Conservation (phyloP, 2,329 filamentous ascomycete genomes). For the Claviceps monticola region DNA sequence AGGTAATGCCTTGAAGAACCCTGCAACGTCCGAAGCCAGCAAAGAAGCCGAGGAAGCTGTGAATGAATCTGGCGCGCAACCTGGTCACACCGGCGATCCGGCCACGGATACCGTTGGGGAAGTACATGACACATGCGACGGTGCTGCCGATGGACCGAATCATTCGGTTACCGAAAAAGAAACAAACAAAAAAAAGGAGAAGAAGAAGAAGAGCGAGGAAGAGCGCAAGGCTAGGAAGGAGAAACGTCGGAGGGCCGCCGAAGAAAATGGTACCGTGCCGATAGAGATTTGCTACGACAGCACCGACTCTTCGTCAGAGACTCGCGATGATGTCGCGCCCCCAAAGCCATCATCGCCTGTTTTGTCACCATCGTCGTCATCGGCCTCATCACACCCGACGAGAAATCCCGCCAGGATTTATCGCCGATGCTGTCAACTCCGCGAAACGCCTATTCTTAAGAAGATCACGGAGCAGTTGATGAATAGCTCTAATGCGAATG, state of each 20-base stretch:
- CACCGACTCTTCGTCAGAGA: conserved; percentile 40
- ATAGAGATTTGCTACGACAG: conserved; percentile 67
- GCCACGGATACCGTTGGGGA: conserved; percentile 1
- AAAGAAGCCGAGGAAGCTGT: conserved; percentile 21
- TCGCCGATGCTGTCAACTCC: conserved; percentile 80
- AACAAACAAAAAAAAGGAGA: conserved; percentile 67
- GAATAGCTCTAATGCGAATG: conserved; percentile 49
- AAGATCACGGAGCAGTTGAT: conserved; percentile 81
- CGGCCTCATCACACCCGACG: conserved; percentile 44
- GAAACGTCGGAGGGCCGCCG: conserved; percentile 69
- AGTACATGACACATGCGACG: conserved; percentile 15
- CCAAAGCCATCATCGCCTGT: conserved; percentile 14
- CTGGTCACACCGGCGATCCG: not conserved
- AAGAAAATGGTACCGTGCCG: conserved; percentile 76
- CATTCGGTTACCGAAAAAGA: conserved; percentile 24
- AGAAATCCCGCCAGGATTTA: conserved; percentile 90
- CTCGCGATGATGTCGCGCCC: conserved; percentile 8
- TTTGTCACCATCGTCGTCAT: not conserved
- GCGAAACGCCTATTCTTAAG: conserved; percentile 85
- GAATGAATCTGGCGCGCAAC: not conserved
- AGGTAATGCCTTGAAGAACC: conserved; percentile 57
- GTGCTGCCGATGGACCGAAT: conserved; percentile 8
- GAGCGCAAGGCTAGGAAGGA: conserved; percentile 88
- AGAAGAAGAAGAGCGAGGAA: conserved; percentile 89
- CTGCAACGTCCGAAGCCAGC: conserved; percentile 41